phyloP scores from a whole-genome alignment of 495 filamentous ascomycete genomes.

The Arthonia radiata region DNA sequence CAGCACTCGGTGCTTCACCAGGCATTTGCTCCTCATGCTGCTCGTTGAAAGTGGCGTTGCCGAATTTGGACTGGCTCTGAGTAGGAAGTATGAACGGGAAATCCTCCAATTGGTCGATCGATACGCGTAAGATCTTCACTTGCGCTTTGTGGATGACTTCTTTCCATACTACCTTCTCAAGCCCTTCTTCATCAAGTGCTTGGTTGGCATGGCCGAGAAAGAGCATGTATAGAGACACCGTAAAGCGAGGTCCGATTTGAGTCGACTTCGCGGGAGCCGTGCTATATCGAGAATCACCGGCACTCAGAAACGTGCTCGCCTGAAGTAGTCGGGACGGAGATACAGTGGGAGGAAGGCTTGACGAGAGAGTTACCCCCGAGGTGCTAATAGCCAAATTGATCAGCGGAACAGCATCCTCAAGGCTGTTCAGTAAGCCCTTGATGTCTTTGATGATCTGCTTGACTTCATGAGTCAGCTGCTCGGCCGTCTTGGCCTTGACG shows the following conservation, averaged over 20 bases:
- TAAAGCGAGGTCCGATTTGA: conserved; percentile 77
- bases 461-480: conserved; percentile 32
- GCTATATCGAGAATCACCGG: conserved; percentile 66
- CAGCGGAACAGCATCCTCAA: conserved; percentile 82
- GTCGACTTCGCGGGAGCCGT: conserved; percentile 34
- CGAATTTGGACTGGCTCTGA: not conserved
- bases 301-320: conserved; percentile 75
- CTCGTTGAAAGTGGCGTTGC: not conserved
- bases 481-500: conserved; percentile 22
- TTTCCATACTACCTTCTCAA: conserved; percentile 75
- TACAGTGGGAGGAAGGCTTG: conserved; percentile 52
- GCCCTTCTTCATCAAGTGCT: conserved; percentile 32
- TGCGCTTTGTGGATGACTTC: conserved; percentile 90
- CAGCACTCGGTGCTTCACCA: conserved; percentile 27
- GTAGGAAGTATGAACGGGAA: conserved; percentile 7
- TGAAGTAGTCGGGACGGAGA: conserved; percentile 82
- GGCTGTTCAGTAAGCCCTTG: conserved; percentile 43
- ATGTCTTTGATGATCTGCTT: conserved; percentile 50
- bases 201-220: conserved; percentile 52
- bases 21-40: conserved; percentile 14
- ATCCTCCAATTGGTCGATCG: conserved; percentile 16
- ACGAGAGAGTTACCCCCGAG: conserved; percentile 67
- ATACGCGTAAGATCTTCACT: conserved; percentile 44
- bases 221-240: conserved; percentile 85
- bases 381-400: conserved; percentile 92